A percentile compares a stretch with the other conserved stretches of the same genome.
phyloP scores from a whole-genome alignment of 2,329 filamentous ascomycete species.

The Trichophyton simii region DNA sequence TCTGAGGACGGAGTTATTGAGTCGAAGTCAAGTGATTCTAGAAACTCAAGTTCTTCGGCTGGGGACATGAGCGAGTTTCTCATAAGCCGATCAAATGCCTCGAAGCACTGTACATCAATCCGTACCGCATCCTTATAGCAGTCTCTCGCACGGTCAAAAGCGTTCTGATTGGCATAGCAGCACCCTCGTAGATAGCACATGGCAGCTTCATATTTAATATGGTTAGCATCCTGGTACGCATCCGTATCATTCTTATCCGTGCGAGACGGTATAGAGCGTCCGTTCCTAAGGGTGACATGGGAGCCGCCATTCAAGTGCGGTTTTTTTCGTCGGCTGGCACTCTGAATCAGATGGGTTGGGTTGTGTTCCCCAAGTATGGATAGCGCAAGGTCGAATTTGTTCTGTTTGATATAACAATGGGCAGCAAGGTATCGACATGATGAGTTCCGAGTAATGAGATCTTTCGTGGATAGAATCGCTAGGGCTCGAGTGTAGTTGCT shows the following conservation, averaged over 20 bases:
- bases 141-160: slow-evolving; percentile 91
- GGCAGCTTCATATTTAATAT: slow-evolving; percentile 78
- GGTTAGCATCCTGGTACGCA: slow-evolving; percentile 57
- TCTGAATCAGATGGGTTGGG: slow-evolving; percentile 72
- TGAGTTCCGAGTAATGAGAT: slow-evolving; percentile 67
- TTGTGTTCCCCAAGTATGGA: slow-evolving; percentile 80
- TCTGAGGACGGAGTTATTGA: slow-evolving; percentile 53
- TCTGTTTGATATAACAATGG: slow-evolving; percentile 88
- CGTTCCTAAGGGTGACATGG: slow-evolving; percentile 38
- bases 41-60: slow-evolving; percentile 77
- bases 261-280: slow-evolving; percentile 35
- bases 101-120: slow-evolving; percentile 96
- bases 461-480: slow-evolving; percentile 69
- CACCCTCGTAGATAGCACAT: slow-evolving; percentile 94
- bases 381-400: slow-evolving; percentile 78
- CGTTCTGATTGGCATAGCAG: slow-evolving; percentile 93
- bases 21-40: slow-evolving; percentile 83
- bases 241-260: slow-evolving; percentile 45
- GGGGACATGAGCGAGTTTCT: slow-evolving; percentile 86
- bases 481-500: slow-evolving; percentile 91
- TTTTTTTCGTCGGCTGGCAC: slow-evolving; percentile 54
- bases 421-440: slow-evolving; percentile 87
- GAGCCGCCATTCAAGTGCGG: slow-evolving; percentile 49
- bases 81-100: slow-evolving; percentile 96
- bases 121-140: slow-evolving; percentile 96